Percentiles rank a stretch among this genome's conserved stretches.
Conservation (phyloP, 1,139 yeast species). For the Maudiozyma humilis region DNA sequence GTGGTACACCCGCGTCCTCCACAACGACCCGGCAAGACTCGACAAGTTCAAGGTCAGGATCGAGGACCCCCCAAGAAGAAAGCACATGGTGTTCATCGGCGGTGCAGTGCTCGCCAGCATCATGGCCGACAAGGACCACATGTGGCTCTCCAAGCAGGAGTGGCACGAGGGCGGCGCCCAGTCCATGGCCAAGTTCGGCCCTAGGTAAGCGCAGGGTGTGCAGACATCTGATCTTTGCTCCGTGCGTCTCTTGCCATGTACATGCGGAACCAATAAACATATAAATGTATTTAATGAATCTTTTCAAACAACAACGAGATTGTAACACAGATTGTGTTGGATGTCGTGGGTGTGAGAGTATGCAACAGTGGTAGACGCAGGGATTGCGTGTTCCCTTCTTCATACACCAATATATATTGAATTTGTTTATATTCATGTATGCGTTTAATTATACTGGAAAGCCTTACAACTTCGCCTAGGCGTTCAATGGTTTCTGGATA, state of each 20-base stretch:
- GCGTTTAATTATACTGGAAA: no score
- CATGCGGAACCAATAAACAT: neutral
- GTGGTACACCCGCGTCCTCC: constrained; percentile 84
- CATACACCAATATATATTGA: no score
- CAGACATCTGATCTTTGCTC: constrained; percentile 39
- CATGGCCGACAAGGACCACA: constrained; percentile 96
- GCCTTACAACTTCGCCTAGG: no score
- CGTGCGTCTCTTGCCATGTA: constrained; percentile 51
- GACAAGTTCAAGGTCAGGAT: constrained; percentile 91
- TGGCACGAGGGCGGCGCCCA: constrained; percentile 97
- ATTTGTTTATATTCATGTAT: no score
- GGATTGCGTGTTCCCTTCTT: no score
- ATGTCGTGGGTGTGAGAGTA: no score
- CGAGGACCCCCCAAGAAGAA: constrained; percentile 98
- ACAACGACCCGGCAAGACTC: constrained; percentile 79
- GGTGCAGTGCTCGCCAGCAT: constrained; percentile 97
- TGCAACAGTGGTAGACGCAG: no score
- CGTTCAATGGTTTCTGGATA: no score
- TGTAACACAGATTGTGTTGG: no score
- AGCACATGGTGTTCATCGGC: constrained; percentile 97
- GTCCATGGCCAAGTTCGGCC: constrained; percentile 81
- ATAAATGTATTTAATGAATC: neutral
- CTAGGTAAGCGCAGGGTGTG: constrained; percentile 46
- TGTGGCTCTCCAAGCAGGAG: constrained; percentile 95
- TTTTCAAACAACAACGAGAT: no score